phyloP scores from a whole-genome alignment of 129 eudicot species.

The Escallonia herrerae region DNA sequence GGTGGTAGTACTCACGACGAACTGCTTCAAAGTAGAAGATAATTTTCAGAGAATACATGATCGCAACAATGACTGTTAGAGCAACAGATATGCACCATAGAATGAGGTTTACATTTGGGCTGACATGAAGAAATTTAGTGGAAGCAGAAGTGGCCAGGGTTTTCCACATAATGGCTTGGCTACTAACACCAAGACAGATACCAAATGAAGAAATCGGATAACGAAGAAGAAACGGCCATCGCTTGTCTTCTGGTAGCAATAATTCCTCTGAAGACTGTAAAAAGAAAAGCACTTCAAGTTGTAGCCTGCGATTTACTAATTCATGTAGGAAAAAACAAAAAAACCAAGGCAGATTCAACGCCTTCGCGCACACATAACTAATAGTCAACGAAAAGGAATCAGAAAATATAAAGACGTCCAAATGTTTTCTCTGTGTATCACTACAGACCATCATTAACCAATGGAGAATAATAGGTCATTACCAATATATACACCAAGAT shows the following conservation, averaged over 20 bases:
- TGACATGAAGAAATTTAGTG: conserved; percentile 54
- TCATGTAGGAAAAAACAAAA: too few relatives aligned
- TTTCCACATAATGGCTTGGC: conserved; percentile 96
- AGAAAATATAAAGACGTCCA: too few relatives aligned
- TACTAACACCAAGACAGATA: conserved; percentile 79
- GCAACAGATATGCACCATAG: conserved; percentile 67
- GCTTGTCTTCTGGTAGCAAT: conserved; percentile 73
- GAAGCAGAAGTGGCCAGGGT: conserved; percentile 48
- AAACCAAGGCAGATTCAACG: too few relatives aligned
- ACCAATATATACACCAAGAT: too few relatives aligned
- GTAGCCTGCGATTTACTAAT: too few relatives aligned
- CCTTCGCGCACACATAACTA: too few relatives aligned
- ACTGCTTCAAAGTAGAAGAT: conserved; percentile 91
- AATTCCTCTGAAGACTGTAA: conserved; percentile 68
- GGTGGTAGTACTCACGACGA: conserved; percentile 88
- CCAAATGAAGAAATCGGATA: conserved; percentile 81
- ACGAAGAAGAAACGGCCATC: conserved; percentile 92
- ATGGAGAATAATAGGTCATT: too few relatives aligned
- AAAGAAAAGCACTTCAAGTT: neutral
- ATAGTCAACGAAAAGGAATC: too few relatives aligned
- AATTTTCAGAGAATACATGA: conserved; percentile 55
- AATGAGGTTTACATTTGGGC: conserved; percentile 47
- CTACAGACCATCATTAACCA: too few relatives aligned
- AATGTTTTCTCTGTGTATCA: too few relatives aligned
- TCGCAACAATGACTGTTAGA: conserved; percentile 36